Conservation (phyloP, 331 rosid genomes). For the Pyrus hybrid region DNA sequence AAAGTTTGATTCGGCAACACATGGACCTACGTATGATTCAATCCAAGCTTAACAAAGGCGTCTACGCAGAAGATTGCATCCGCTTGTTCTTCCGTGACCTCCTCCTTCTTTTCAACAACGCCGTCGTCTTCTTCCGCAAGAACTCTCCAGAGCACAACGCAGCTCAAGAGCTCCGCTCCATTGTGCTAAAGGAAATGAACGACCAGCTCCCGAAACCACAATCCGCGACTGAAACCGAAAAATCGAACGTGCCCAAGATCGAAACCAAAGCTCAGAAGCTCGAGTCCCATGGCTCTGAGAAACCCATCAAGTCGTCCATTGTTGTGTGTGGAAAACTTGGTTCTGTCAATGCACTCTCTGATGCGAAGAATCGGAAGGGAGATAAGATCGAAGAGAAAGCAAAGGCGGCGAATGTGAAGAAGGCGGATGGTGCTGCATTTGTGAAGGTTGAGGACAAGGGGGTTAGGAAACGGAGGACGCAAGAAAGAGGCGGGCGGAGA, state of each 20-base stretch:
- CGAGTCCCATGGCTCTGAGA: constrained; percentile 5
- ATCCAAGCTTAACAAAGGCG: constrained; percentile 29
- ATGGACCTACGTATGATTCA: constrained; percentile 33
- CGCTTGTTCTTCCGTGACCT: constrained; percentile 41
- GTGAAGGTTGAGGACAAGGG: constrained; percentile 23
- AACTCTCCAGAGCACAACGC: constrained; percentile 26
- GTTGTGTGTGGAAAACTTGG: constrained; percentile 25
- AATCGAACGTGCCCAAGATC: constrained; percentile 6
- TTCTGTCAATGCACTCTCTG: constrained; percentile 7
- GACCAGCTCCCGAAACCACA: constrained; percentile 4
- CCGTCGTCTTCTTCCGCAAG: constrained; percentile 30
- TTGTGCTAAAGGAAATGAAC: constrained; percentile 30
- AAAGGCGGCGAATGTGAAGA: constrained; percentile 3
- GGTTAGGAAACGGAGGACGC: constrained; percentile 19
- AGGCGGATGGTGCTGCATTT: constrained; percentile 1
- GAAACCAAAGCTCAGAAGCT: constrained; percentile 9
- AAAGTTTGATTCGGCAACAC: constrained; percentile 36
- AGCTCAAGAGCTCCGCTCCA: constrained; percentile 29
- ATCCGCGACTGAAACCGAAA: not conserved
- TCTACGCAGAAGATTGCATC: constrained; percentile 13
- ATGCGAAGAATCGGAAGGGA: constrained; percentile 4
- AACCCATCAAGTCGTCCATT: constrained; percentile 27
- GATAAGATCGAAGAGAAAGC: constrained; percentile 7
- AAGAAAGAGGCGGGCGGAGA: constrained; percentile 13
- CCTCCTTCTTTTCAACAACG: constrained; percentile 38